Evolutionary conservation across 179 eudicot species (phyloP).

Genomic region (Amaranthus tricolor): DNA sequence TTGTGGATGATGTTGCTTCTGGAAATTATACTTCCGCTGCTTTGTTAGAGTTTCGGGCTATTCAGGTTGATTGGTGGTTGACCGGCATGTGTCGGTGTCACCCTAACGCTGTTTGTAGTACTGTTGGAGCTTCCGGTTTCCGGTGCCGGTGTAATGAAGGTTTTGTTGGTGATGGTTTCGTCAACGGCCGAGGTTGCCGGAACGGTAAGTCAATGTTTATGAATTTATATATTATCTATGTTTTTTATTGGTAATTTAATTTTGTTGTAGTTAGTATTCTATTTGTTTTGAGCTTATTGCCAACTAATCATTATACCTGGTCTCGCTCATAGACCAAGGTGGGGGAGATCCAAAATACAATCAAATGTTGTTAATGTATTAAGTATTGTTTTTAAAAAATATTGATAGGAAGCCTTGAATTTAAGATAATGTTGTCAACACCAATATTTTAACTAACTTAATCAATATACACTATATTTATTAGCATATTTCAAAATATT

Average conservation of each 20-base stretch:
- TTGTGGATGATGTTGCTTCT: constrained; percentile 20
- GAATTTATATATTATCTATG: not conserved
- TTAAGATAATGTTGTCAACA: too few species aligned
- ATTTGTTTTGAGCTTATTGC: too few species aligned
- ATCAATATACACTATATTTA: too few species aligned
- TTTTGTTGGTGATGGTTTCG: constrained; percentile 60
- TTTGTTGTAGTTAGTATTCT: not conserved
- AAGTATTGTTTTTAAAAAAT: too few species aligned
- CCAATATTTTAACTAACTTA: too few species aligned
- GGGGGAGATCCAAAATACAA: too few species aligned
- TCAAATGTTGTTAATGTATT: too few species aligned
- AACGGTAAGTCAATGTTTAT: constrained; percentile 36
- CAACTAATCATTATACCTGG: too few species aligned
- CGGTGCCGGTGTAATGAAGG: constrained; percentile 51
- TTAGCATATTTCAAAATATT: too few species aligned
- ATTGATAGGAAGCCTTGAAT: too few species aligned
- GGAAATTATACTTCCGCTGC: constrained; percentile 21
- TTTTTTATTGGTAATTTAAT: not conserved
- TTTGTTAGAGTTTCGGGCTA: constrained; percentile 41
- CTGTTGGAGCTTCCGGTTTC: constrained; percentile 32
- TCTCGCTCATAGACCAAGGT: too few species aligned
- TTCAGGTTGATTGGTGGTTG: constrained; percentile 78
- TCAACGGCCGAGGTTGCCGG: constrained; percentile 43
- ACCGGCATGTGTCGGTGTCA: constrained; percentile 46
- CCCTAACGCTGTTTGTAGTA: constrained; percentile 36